A percentile compares a stretch with the other conserved stretches of the same genome.
Evolutionary conservation across 2,329 filamentous ascomycete species (phyloP).

Genomic region (Cytospora chrysosperma): DNA sequence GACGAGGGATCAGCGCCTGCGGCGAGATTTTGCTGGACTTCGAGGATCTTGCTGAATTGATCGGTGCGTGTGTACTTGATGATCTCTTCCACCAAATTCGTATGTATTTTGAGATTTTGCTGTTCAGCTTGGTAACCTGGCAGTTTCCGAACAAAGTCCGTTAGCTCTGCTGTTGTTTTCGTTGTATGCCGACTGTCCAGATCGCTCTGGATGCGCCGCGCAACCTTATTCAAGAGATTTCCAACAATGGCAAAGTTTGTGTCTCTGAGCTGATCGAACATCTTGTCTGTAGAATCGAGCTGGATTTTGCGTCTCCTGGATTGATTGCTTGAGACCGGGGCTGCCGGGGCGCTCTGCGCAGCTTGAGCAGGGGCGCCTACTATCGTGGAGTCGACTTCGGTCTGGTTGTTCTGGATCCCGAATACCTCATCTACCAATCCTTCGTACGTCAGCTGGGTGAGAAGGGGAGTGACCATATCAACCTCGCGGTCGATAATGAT

Average conservation of each 20-base stretch:
- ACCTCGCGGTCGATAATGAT: conserved; percentile 95
- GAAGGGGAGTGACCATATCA: conserved; percentile 85
- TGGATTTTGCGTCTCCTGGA: conserved; percentile 81
- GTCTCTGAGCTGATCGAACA: conserved; percentile 85
- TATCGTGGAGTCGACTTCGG: conserved; percentile 87
- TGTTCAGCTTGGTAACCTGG: conserved; percentile 92
- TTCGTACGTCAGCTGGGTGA: conserved; percentile 96
- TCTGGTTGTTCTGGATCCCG: conserved; percentile 86
- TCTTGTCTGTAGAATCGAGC: conserved; percentile 83
- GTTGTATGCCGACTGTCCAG: conserved; percentile 85
- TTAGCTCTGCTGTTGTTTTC: conserved; percentile 86
- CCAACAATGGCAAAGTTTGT: conserved; percentile 96
- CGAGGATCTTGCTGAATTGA: conserved; percentile 81
- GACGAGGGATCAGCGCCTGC: conserved; percentile 85
- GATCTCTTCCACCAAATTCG: conserved; percentile 89
- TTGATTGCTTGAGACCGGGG: conserved; percentile 53
- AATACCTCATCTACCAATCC: conserved; percentile 93
- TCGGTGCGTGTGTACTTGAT: conserved; percentile 90
- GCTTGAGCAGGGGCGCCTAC: conserved; percentile 70
- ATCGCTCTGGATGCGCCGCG: conserved; percentile 77
- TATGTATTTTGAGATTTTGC: conserved; percentile 88
- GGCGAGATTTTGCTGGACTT: conserved; percentile 93
- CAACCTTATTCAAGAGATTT: conserved; percentile 83
- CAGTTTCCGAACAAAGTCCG: conserved; percentile 91
- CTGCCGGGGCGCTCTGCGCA: conserved; percentile 52